A percentile compares a stretch with the other conserved stretches of the same genome.
Evolutionary conservation across 768 basidiomycete genomes (phyloP).

Genomic region (Tulasnella calospora): DNA sequence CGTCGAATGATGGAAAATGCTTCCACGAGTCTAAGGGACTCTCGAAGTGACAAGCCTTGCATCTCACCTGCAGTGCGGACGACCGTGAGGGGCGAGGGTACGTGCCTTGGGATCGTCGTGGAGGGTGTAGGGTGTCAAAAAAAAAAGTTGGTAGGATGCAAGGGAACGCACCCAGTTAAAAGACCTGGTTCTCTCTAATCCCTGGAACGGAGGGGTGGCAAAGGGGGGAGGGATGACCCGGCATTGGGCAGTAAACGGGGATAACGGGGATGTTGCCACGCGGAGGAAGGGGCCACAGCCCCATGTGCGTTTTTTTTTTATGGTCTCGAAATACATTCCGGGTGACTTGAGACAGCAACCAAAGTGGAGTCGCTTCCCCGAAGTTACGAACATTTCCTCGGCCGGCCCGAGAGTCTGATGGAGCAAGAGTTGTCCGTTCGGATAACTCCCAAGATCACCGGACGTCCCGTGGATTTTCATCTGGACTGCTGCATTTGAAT

Average conservation of each 20-base stretch:
- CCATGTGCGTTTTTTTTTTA: neutral
- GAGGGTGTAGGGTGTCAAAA: neutral
- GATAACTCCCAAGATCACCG: neutral
- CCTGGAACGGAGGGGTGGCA: neutral
- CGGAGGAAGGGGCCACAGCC: neutral
- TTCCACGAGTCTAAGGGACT: neutral
- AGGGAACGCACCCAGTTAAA: neutral
- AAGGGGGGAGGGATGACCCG: neutral
- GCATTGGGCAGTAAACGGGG: neutral
- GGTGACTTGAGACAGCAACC: neutral
- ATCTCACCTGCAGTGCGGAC: neutral
- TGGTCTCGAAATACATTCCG: neutral
- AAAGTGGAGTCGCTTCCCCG: neutral
- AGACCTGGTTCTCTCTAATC: neutral
- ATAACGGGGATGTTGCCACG: slow-evolving; percentile 11
- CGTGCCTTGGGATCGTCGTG: neutral
- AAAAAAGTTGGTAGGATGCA: neutral
- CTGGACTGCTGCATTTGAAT: neutral
- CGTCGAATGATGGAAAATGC: neutral
- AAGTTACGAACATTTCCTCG: neutral
- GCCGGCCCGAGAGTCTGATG: neutral
- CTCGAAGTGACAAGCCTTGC: neutral
- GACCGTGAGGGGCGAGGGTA: neutral
- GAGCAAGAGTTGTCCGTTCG: neutral
- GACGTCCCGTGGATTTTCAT: neutral